Evolutionary conservation across 2,329 filamentous ascomycete genomes (phyloP), one percentile per base, ranked within the genome.

Genomic region (Penicillium freii): DNA sequence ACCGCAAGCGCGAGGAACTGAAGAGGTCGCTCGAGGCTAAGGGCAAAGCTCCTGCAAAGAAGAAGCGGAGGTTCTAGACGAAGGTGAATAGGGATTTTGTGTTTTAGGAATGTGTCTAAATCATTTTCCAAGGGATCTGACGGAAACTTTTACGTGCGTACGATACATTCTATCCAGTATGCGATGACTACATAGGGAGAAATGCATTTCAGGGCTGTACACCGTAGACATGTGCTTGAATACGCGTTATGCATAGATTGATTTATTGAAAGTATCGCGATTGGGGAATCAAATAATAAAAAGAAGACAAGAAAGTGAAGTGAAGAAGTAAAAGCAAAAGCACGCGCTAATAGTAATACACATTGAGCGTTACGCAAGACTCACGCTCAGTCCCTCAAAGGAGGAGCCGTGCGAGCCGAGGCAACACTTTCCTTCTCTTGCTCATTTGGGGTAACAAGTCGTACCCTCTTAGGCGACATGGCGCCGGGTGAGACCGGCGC

Each of bases 1-100:
- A 84, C 59, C 75, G 79, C 53, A 85, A 80, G 62, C 75, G 84
- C 13, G 77, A 81, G 49, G 81, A 84, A 65, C 67, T 87, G 59
- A 86, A 85, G 66, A 75, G 80, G 19, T 74, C 80, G 42, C 65
- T 84, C 17, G 80, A 80, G 51, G 74, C 72, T 54, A 82, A 81
- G 65, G 77, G 78, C 29, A 82, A 81, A 62, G 79, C 76, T 51
- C 77, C 78, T 10, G 75, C 69, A 19, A 86, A 82, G 75, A 87
- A 85, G 76, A 84, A 81, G 67, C 71, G 82, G 55, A 82, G 75
- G 57, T 85, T 85, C 60, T 85, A 68, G 75, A 10, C 21, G 39
- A 25, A 21, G 19, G 15, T 13, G 39, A 3, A 6, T 9, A 2
- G 8, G 4, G 19, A n/a, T 25, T 25, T 34, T 5, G n/a, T 13